Evolutionary conservation across 257 asterid species (phyloP).

Genomic region (Anisodus acutangulus): DNA sequence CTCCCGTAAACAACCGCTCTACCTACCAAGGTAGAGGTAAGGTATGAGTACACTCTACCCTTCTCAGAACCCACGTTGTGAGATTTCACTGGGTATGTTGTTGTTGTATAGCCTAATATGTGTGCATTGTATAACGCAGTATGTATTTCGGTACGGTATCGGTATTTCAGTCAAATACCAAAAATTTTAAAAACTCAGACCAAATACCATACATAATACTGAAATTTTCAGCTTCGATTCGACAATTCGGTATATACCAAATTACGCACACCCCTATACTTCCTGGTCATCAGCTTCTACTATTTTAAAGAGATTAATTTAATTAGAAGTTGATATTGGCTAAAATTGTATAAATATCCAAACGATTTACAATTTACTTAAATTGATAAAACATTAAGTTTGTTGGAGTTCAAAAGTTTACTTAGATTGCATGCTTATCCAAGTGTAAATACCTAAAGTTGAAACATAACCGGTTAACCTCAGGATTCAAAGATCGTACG

Average conservation of each 20-base stretch:
- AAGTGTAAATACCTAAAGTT: background rate
- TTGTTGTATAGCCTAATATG: too few relatives aligned
- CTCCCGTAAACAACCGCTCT: too few relatives aligned
- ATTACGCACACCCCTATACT: background rate
- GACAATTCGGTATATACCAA: slow-evolving; percentile 10
- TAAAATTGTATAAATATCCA: background rate
- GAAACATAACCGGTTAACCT: background rate
- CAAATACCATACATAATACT: background rate
- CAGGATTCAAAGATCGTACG: slow-evolving; percentile 10
- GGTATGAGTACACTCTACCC: too few relatives aligned
- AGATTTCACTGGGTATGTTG: too few relatives aligned
- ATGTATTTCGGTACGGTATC: background rate
- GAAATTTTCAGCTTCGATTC: background rate
- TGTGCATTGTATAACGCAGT: background rate
- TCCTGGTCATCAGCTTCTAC: background rate
- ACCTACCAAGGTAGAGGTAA: too few relatives aligned
- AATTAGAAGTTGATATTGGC: background rate
- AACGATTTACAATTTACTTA: background rate
- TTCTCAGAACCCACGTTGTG: too few relatives aligned
- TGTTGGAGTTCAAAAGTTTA: background rate
- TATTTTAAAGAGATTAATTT: slow-evolving; percentile 7
- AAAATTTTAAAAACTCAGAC: background rate
- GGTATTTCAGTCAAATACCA: background rate
- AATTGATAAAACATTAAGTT: background rate
- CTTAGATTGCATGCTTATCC: background rate